A percentile compares a stretch with the other conserved stretches of the same genome.
These are phyloP conservation scores for Scleromitrula shiraiana DNA, from an alignment of 2,329 filamentous ascomycete species.

Conservation along the genomic window DNA sequence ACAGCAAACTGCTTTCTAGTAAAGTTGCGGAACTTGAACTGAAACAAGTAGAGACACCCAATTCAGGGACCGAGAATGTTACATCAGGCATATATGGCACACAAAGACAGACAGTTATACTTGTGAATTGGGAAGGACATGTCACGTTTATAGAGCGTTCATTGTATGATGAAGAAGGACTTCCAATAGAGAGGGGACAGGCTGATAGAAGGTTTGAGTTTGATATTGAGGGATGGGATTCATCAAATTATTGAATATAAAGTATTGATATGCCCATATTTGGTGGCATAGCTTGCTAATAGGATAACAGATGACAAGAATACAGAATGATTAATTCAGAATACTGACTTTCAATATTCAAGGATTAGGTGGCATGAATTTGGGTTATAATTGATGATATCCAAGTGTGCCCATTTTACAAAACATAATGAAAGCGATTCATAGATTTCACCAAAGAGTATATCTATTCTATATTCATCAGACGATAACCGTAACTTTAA, in stretches of 20 bases:
- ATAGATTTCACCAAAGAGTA: too few relatives aligned
- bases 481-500: too few relatives aligned
- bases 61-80: constrained; percentile 35
- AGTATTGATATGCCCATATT: constrained; percentile 13
- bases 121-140: constrained; percentile 56
- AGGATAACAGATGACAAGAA: constrained; percentile 1
- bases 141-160: constrained; percentile 52
- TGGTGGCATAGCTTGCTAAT: constrained; percentile 19
- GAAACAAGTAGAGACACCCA: constrained; percentile 29
- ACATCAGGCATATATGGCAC: constrained; percentile 56
- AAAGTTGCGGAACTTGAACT: constrained; percentile 32
- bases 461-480: too few relatives aligned
- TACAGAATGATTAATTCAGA: neutral
- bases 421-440: too few relatives aligned
- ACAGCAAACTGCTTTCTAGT: neutral
- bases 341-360: neutral
- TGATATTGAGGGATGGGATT: constrained; percentile 41
- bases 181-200: constrained; percentile 43
- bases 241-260: constrained; percentile 22
- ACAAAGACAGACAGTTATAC: constrained; percentile 54
- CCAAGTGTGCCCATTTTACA: too few relatives aligned
- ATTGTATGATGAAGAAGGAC: constrained; percentile 51
- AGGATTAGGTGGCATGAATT: too few relatives aligned
- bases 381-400: too few relatives aligned
- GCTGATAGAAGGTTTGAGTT: constrained; percentile 51